Evolutionary conservation across 2,329 filamentous ascomycete species (phyloP).

Genomic region (Graphilbum fragrans): DNA sequence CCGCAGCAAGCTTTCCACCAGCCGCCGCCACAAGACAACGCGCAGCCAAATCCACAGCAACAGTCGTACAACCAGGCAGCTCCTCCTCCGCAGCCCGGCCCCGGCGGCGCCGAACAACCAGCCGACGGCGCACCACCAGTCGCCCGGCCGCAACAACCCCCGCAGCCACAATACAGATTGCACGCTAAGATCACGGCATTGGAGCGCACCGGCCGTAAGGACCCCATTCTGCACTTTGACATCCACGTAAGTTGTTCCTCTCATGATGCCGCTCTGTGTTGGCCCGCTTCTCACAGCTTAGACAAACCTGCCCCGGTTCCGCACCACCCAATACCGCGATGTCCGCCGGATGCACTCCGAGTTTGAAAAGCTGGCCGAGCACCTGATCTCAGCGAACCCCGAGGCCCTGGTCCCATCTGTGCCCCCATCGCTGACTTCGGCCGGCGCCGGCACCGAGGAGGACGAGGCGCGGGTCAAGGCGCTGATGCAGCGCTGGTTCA

Average conservation of each 20-base stretch:
- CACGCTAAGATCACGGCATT: conserved; percentile 91
- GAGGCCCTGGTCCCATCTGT: conserved; percentile 91
- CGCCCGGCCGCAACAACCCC: conserved; percentile 26
- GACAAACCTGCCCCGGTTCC: conserved; percentile 98
- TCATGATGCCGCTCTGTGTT: neutral
- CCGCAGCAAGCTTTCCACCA: conserved; percentile 16
- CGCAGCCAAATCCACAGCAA: too few relatives aligned
- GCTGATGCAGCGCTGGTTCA: conserved; percentile 87
- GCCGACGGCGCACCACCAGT: conserved; percentile 9
- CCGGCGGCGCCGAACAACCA: conserved; percentile 8
- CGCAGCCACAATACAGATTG: conserved; percentile 66
- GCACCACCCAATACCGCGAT: conserved; percentile 96
- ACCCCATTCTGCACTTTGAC: conserved; percentile 88
- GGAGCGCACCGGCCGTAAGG: conserved; percentile 88
- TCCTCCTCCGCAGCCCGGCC: neutral
- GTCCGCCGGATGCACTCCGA: conserved; percentile 91
- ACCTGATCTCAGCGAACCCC: conserved; percentile 94
- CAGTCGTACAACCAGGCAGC: conserved; percentile 2
- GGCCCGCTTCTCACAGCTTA: conserved; percentile 21
- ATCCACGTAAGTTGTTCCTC: conserved; percentile 62
- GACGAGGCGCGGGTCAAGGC: conserved; percentile 84
- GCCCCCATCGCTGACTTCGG: conserved; percentile 85
- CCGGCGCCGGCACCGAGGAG: conserved; percentile 90
- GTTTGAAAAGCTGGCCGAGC: conserved; percentile 90
- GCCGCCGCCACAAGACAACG: too few relatives aligned